These are phyloP conservation scores for Moniliophthora roreri DNA, from an alignment of 1,284 basidiomycete genomes.

Conservation along the genomic window DNA sequence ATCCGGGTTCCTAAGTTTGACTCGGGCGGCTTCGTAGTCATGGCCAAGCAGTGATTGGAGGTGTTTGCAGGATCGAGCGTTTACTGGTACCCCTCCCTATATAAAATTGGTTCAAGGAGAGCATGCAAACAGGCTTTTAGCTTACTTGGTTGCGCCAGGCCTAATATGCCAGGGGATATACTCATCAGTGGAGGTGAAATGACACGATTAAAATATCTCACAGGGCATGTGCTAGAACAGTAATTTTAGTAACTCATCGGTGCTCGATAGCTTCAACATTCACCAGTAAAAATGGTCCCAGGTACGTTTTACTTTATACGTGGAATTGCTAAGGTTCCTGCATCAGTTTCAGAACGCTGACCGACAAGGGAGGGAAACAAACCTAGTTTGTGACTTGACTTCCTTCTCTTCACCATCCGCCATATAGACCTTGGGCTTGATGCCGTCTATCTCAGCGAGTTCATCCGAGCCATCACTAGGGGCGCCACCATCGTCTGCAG, in stretches of 20 bases:
- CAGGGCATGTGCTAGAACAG: slow-evolving; percentile 40
- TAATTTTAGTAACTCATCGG: slow-evolving; percentile 1
- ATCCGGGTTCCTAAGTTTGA: slow-evolving; percentile 47
- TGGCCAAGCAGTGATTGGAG: slow-evolving; percentile 57
- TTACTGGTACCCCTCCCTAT: slow-evolving; percentile 44
- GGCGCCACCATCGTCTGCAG: slow-evolving; percentile 3
- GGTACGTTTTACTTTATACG: slow-evolving; percentile 53
- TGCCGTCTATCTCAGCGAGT: slow-evolving; percentile 43
- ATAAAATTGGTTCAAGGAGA: background rate
- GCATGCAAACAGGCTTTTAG: background rate
- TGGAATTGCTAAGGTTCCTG: slow-evolving; percentile 37
- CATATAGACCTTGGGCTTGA: slow-evolving; percentile 41
- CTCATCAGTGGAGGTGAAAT: slow-evolving; percentile 2
- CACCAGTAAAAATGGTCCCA: slow-evolving; percentile 58
- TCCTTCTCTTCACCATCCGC: slow-evolving; percentile 44
- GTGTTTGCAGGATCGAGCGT: slow-evolving; percentile 64
- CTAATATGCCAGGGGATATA: slow-evolving; percentile 23
- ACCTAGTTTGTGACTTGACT: slow-evolving; percentile 44
- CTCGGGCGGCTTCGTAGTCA: slow-evolving; percentile 52
- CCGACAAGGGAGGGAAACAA: slow-evolving; percentile 5
- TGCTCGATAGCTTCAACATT: slow-evolving; percentile 5
- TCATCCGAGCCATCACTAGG: slow-evolving; percentile 26
- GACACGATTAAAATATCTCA: slow-evolving; percentile 22
- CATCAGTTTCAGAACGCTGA: background rate
- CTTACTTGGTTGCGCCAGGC: slow-evolving; percentile 51